These are phyloP conservation scores for Aspergillus sp. DNA, from an alignment of 2,329 filamentous ascomycete genomes.

Conservation along the genomic window DNA sequence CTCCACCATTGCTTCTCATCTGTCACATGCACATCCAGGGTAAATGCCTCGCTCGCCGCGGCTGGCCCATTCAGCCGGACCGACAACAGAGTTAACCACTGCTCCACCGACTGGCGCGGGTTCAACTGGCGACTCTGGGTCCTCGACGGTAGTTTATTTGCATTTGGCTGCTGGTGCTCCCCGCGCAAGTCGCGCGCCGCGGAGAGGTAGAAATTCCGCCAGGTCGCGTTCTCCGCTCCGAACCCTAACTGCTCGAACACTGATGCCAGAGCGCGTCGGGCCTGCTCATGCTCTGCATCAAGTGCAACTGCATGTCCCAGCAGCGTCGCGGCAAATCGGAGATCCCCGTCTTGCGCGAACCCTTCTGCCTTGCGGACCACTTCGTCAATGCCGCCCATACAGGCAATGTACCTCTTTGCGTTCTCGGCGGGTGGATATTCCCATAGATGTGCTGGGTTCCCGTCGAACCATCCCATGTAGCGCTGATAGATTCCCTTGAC, in stretches of 20 bases:
- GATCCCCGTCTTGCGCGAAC: conserved; percentile 33
- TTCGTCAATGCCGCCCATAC: conserved; percentile 38
- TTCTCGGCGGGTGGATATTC: conserved; percentile 37
- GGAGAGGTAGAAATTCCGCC: conserved; percentile 46
- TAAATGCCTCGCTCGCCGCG: conserved; percentile 12
- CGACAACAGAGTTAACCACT: conserved; percentile 22
- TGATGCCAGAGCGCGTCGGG: conserved; percentile 28
- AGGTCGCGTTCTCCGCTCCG: conserved; percentile 44
- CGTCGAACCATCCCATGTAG: conserved; percentile 38
- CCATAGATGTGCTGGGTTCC: conserved; percentile 40
- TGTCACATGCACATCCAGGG: conserved; percentile 19
- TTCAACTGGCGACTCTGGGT: conserved; percentile 12
- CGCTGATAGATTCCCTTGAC: conserved; percentile 43
- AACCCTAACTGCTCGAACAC: conserved; percentile 40
- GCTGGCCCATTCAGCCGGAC: conserved; percentile 21
- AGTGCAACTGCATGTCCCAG: conserved; percentile 39
- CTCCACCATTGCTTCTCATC: conserved; percentile 19
- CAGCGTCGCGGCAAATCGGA: conserved; percentile 44
- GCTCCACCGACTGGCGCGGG: conserved; percentile 15
- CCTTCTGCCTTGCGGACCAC: conserved; percentile 33
- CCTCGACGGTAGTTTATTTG: not conserved
- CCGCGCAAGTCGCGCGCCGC: conserved; percentile 31
- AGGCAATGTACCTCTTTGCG: conserved; percentile 39
- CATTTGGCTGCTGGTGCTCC: not conserved
- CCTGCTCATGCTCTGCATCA: conserved; percentile 14